Base-by-base conservation (phyloP, 768 basidiomycete genomes). In the Sistotremastrum suecicum region DNA sequence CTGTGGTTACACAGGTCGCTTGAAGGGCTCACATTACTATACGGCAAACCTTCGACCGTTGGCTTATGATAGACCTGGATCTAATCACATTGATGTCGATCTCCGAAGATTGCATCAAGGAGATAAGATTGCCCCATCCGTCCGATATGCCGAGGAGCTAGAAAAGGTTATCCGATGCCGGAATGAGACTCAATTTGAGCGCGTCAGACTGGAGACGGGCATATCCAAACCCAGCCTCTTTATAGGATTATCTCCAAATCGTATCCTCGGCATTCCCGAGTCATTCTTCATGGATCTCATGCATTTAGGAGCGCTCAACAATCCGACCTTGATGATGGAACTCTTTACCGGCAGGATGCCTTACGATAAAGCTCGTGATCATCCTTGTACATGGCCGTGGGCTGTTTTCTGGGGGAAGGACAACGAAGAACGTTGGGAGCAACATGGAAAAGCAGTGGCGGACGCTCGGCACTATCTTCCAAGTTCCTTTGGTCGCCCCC, bases 401-500 rank as follows among this genome's bases (percentile, higher is more conserved):
- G 59, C 54, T 0, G 49, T 57, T 0, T 49, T 71, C 0, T 34
- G 8, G 1, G 48, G 5, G n/a, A n/a, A n/a, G n/a, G n/a, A n/a
- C n/a, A n/a, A n/a, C 1, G 57, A 52, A 0, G 45, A 56, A 2
- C 33, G 45, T 0, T 73, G 71, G 70, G 55, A 54, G 7, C 31
- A 33, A 3, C 68, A 70, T 52, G 67, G 67, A 0, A 41, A 46
- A 37, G 47, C 34, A 0, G 65, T 71, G 11, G 64, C 59, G 0
- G 48, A 39, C 7, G 51, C 59, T 1, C 56, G 54, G 0, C 49
- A 50, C 2, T 68, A 62, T 43, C 51, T 70, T 12, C 67, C 67
- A 12, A 58, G 59, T 1, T 67, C 61, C 0, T 69, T 68, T 54
- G 63, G 68, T 50, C 56, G 62, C 5, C 61, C 66, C 5, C 71